Conservation (phyloP, 208 protist species). For the Leishmania guyanensis region DNA sequence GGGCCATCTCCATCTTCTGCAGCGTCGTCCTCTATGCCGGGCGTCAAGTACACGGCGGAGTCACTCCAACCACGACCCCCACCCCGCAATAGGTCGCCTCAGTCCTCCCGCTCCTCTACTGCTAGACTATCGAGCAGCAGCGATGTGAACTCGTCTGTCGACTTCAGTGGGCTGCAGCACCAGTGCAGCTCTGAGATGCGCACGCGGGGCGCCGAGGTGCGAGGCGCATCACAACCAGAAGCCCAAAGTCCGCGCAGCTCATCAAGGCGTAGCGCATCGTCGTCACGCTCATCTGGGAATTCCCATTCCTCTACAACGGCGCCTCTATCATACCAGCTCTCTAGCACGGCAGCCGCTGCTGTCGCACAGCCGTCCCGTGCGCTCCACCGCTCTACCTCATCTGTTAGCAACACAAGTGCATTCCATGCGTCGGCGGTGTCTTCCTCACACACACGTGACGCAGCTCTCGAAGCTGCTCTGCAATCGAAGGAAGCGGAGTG, state of each 20-base stretch:
- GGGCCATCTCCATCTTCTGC: not conserved
- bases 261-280: not conserved
- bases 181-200: not conserved
- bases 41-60: not conserved
- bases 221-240: not conserved
- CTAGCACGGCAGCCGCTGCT: not conserved
- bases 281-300: conserved; percentile 1
- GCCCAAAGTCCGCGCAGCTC: not conserved
- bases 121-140: not conserved
- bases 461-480: conserved; percentile 17
- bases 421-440: not conserved
- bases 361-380: not conserved
- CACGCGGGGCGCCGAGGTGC: not conserved
- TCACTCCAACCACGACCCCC: not conserved
- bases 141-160: not conserved
- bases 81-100: not conserved
- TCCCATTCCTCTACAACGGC: not conserved
- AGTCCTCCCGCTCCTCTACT: conserved; percentile 2
- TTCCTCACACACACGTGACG: not conserved
- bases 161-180: not conserved
- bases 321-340: not conserved
- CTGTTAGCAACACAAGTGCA: not conserved
- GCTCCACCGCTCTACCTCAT: not conserved
- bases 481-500: conserved; percentile 33
- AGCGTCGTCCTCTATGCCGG: not conserved